Evolutionary conservation across 306 rosid genomes (phyloP), one percentile per base, ranked within the genome.

Genomic region (Gillenia trifoliata): DNA sequence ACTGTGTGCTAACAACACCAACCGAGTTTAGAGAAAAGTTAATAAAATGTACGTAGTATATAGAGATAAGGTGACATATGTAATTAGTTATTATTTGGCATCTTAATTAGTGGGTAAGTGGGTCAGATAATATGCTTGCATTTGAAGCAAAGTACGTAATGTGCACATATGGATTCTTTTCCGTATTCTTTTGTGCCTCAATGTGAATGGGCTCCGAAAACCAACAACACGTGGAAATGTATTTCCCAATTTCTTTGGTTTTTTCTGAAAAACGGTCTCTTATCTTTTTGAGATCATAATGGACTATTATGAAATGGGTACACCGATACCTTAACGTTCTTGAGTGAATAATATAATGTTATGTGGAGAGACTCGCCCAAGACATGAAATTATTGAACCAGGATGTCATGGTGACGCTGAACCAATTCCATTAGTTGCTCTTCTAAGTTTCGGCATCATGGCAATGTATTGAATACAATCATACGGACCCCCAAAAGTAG

Each of bases 1-100:
- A 93, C 57, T 89, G 87, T 31, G 91, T 85, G 33, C 72, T 84
- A 31, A 83, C 91, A 64, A 83, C 71, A 54, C 98, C 98, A 0
- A 56, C 10, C 3, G 75, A 82, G 74, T 63, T 74, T 7, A 25
- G 68, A 6, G 69, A 80, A 9, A 76, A 68, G 23, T 33, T 78
- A 19, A 71, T 22, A 17, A 13, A 55, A 56, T 34, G 8, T 59
- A 11, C 11, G 8, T 23, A 25, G 29, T 11, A 7, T 23, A 23
- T 52, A 5, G 16, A 15, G 23, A 50, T 16, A 19, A n/a, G n/a
- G 56, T 16, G 22, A 54, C 0, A n/a, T 57, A 5, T 12, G 3
- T 5, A 9, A 56, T 0, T 13, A 10, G 45, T 50, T 45, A 45
- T 16, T 11, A 13, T 49, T 26, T 47, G 19, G 57, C 6, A 47